Conservation (phyloP, 192 early-diverging fungal genomes). For the Podila verticillata region DNA sequence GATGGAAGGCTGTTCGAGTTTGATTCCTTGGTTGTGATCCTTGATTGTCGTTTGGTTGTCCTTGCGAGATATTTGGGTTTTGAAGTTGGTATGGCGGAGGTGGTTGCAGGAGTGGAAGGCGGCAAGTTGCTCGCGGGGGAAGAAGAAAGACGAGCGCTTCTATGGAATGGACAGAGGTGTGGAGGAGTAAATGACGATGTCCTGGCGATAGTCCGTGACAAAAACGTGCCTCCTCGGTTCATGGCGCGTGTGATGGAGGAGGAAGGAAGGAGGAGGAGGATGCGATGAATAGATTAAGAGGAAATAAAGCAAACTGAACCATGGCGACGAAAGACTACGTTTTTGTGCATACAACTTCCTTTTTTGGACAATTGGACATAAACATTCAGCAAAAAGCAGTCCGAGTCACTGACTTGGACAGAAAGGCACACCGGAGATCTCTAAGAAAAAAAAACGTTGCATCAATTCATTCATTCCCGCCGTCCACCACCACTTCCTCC, state of each 20-base stretch:
- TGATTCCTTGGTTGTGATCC: neutral
- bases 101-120: neutral
- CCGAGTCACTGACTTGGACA: neutral
- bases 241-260: neutral
- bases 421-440: too few species aligned
- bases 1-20: neutral
- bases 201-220: neutral
- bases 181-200: neutral
- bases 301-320: neutral
- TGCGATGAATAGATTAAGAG: neutral
- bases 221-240: neutral
- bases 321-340: neutral
- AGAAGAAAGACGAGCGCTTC: too few species aligned
- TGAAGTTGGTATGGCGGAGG: neutral
- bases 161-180: too few species aligned
- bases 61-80: neutral
- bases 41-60: neutral
- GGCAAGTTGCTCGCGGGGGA: neutral
- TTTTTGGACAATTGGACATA: conserved; percentile 2
- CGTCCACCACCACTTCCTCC: too few species aligned
- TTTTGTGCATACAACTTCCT: neutral
- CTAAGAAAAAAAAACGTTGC: too few species aligned
- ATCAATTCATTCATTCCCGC: too few species aligned
- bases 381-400: neutral
- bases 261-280: neutral